These are phyloP conservation scores for Babesia ovis DNA, from an alignment of 169 alveolate genomes.

Conservation along the genomic window DNA sequence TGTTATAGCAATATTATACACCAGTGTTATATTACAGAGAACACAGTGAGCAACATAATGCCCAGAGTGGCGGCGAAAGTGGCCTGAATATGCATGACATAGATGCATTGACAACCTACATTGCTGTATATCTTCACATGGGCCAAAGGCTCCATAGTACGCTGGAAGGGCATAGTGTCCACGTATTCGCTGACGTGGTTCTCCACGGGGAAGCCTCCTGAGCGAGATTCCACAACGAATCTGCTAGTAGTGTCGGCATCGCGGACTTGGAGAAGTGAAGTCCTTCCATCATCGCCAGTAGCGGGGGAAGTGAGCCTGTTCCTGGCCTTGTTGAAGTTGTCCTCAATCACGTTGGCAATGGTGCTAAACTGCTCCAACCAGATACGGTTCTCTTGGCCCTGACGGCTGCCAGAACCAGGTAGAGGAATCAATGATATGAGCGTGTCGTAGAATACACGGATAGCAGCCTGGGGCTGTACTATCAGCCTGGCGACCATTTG, in stretches of 20 bases:
- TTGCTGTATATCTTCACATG: slow-evolving; percentile 20
- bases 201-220: slow-evolving; percentile 4
- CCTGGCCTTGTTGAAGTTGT: slow-evolving; percentile 2
- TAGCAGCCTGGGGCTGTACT: slow-evolving; percentile 54
- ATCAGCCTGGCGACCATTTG: slow-evolving; percentile 45
- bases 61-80: slow-evolving; percentile 17
- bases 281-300: not conserved
- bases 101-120: not conserved
- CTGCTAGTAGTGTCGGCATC: not conserved
- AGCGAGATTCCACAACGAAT: slow-evolving; percentile 4
- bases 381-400: not conserved
- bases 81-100: not conserved
- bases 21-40: not conserved
- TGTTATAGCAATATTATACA: not conserved
- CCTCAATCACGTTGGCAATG: slow-evolving; percentile 8
- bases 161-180: slow-evolving; percentile 21
- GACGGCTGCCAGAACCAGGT: slow-evolving; percentile 18
- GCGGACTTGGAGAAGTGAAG: slow-evolving; percentile 5
- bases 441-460: slow-evolving; percentile 35
- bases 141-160: not conserved
- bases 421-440: slow-evolving; percentile 31
- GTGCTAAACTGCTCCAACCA: slow-evolving; percentile 2
- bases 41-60: not conserved
- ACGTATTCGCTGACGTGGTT: slow-evolving; percentile 1
- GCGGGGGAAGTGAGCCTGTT: not conserved